Conservation (phyloP, 306 rosid genomes). For the Pyrus bretschneideri region DNA sequence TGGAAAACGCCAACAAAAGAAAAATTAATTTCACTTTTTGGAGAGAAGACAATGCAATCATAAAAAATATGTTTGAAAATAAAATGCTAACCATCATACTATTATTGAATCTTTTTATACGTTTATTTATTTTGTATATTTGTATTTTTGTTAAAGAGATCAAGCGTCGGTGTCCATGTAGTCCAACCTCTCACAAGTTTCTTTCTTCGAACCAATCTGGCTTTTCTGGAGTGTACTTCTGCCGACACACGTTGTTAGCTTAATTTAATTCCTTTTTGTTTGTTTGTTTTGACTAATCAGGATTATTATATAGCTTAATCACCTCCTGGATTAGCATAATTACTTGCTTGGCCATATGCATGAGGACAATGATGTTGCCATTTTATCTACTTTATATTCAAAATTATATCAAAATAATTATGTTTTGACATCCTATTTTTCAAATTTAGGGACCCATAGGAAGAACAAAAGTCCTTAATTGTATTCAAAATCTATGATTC, state of each 20-base stretch:
- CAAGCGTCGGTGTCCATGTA: constrained; percentile 9
- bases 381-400: background rate
- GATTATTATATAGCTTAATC: background rate
- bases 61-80: constrained; percentile 1
- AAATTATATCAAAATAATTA: too few relatives aligned
- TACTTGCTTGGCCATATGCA: background rate
- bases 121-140: background rate
- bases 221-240: background rate
- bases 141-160: background rate
- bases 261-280: background rate
- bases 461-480: background rate
- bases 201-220: background rate
- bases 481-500: background rate
- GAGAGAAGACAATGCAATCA: background rate
- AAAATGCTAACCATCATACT: constrained; percentile 11
- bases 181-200: background rate
- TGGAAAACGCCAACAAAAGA: constrained; percentile 2
- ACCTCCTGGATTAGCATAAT: background rate
- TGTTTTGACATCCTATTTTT: background rate
- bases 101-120: background rate
- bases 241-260: constrained; percentile 8
- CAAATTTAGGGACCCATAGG: background rate
- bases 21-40: background rate
- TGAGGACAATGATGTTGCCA: background rate
- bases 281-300: constrained; percentile 1